Evolutionary conservation across 805 yeast genomes (phyloP).

Genomic region (Danielia reshetovae): DNA sequence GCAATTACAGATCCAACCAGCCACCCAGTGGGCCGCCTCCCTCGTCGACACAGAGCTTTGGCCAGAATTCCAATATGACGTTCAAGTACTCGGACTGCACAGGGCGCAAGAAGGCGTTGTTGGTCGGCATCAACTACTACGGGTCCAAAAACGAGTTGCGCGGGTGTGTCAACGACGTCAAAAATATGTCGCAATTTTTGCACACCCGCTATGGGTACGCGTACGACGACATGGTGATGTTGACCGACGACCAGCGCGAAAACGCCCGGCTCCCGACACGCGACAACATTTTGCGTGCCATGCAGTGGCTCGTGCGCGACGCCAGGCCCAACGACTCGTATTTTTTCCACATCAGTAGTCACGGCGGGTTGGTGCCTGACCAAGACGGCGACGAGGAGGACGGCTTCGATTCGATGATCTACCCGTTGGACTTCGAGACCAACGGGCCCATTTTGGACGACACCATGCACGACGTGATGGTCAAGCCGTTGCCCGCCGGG

Average conservation of each 20-base stretch:
- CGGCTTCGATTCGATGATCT: conserved; percentile 68
- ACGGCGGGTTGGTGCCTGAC: conserved; percentile 75
- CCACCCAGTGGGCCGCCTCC: conserved; percentile 22
- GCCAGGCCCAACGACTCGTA: conserved; percentile 76
- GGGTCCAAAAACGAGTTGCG: conserved; percentile 58
- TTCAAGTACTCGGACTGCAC: conserved; percentile 64
- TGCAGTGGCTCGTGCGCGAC: conserved; percentile 74
- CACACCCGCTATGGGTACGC: conserved; percentile 39
- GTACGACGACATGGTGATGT: conserved; percentile 53
- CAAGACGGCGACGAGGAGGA: conserved; percentile 71
- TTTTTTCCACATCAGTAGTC: conserved; percentile 83
- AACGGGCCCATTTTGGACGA: conserved; percentile 74
- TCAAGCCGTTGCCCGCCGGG: conserved; percentile 65
- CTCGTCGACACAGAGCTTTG: conserved; percentile 34
- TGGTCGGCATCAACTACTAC: conserved; percentile 75
- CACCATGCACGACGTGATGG: conserved; percentile 67
- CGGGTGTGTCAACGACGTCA: conserved; percentile 81
- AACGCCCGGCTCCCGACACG: conserved; percentile 56
- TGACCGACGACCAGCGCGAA: conserved; percentile 52
- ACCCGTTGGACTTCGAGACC: conserved; percentile 67
- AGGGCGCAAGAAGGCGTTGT: conserved; percentile 69
- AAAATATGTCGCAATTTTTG: conserved; percentile 46
- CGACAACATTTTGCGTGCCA: conserved; percentile 69
- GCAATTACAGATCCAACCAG: conserved; percentile 12
- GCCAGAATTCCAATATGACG: conserved; percentile 31